A percentile compares a stretch with the other conserved stretches of the same genome.
phyloP scores from a whole-genome alignment of 2,329 filamentous ascomycete species.

The Alternaria infectoria region DNA sequence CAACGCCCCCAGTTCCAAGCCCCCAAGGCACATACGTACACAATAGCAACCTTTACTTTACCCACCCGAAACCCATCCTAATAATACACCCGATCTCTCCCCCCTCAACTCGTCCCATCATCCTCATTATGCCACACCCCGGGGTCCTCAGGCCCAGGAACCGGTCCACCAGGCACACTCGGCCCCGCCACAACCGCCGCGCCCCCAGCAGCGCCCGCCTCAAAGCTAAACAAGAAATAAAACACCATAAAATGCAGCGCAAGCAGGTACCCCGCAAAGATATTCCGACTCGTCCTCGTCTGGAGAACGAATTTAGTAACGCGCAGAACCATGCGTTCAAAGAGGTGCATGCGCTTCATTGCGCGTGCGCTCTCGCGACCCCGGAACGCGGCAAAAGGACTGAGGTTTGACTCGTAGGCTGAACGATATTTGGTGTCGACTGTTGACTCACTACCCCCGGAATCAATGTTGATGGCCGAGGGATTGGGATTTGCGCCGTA shows the following conservation, averaged over 20 bases:
- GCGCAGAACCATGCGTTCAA: constrained; percentile 88
- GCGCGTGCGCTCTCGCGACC: constrained; percentile 91
- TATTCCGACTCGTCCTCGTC: constrained; percentile 85
- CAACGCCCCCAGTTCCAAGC: neutral
- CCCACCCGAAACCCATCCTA: neutral
- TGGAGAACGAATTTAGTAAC: constrained; percentile 90
- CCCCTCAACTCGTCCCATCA: constrained; percentile 11
- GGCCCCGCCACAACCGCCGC: constrained; percentile 39
- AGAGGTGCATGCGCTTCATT: constrained; percentile 90
- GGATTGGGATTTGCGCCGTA: constrained; percentile 75
- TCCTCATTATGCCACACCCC: constrained; percentile 48
- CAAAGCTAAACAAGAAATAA: constrained; percentile 83
- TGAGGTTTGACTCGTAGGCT: constrained; percentile 93
- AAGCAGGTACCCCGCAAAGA: constrained; percentile 92
- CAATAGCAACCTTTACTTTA: too few species aligned
- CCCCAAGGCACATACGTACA: neutral
- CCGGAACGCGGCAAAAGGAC: constrained; percentile 92
- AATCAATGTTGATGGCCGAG: constrained; percentile 68
- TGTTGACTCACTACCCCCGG: constrained; percentile 8
- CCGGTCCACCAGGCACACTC: constrained; percentile 28
- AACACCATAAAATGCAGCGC: constrained; percentile 89
- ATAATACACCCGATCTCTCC: constrained; percentile 12
- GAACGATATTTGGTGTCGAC: constrained; percentile 79
- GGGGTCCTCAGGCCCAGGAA: constrained; percentile 22
- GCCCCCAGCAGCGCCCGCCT: constrained; percentile 49